These are phyloP conservation scores for Beauveria sp. DNA, from an alignment of 2,329 filamentous ascomycete genomes.

Conservation along the genomic window DNA sequence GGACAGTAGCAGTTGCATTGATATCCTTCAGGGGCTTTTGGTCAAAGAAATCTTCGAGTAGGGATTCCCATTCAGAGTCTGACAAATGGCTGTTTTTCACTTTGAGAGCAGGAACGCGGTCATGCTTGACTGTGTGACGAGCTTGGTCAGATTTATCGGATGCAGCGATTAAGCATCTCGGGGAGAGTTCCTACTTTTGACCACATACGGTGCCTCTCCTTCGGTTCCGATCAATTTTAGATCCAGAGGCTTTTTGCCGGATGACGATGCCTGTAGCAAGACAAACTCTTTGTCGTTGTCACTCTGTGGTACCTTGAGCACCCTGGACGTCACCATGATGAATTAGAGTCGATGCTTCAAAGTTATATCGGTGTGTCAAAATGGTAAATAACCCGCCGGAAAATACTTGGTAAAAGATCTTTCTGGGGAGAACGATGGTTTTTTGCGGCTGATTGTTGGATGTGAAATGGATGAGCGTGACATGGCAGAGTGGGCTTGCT, in stretches of 20 bases:
- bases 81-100: constrained; percentile 46
- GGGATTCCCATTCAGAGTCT: constrained; percentile 58
- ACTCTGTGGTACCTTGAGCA: constrained; percentile 9
- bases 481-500: not conserved
- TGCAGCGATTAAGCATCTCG: constrained; percentile 8
- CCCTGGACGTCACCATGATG: not conserved
- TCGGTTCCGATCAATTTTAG: constrained; percentile 63
- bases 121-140: constrained; percentile 45
- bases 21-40: constrained; percentile 44
- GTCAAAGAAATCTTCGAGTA: constrained; percentile 51
- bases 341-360: not conserved
- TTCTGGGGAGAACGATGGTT: too few relatives aligned
- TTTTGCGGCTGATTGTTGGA: not conserved
- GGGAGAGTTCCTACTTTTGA: constrained; percentile 42
- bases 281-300: constrained; percentile 33
- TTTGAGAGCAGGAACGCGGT: constrained; percentile 43
- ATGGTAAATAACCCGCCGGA: not conserved
- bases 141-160: constrained; percentile 13
- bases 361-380: not conserved
- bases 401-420: not conserved
- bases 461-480: not conserved
- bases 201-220: constrained; percentile 51
- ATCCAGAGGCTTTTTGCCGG: constrained; percentile 48
- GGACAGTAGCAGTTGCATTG: constrained; percentile 52
- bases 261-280: constrained; percentile 51